These are phyloP conservation scores for Nothophytophthora sp. DNA, from an alignment of 352 stramenopile genomes.

Conservation along the genomic window DNA sequence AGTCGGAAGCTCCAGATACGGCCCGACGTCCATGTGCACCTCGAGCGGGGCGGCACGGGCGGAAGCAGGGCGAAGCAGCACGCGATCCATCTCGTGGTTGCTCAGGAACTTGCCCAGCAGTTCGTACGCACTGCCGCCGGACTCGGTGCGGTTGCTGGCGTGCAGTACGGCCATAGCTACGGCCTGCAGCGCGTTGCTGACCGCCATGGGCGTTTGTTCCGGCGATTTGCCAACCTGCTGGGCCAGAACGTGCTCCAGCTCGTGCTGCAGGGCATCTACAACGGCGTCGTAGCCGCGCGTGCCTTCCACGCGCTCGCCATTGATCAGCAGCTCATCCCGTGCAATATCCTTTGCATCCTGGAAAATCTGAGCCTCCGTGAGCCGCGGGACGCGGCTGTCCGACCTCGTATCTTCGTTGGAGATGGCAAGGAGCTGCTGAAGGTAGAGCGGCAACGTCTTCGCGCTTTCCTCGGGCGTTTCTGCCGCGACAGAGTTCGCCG, in stretches of 20 bases:
- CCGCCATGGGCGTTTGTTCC: slow-evolving; percentile 29
- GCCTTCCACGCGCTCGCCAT: slow-evolving; percentile 47
- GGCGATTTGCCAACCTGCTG: slow-evolving; percentile 27
- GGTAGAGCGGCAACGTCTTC: slow-evolving; percentile 22
- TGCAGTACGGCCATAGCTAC: slow-evolving; percentile 33
- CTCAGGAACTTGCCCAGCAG: slow-evolving; percentile 62
- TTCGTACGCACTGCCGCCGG: slow-evolving; percentile 69
- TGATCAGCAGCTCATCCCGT: slow-evolving; percentile 74
- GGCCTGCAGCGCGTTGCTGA: slow-evolving; percentile 34
- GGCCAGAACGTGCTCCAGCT: slow-evolving; percentile 40
- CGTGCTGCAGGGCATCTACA: slow-evolving; percentile 43
- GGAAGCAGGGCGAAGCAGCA: slow-evolving; percentile 69
- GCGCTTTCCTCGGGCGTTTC: no score
- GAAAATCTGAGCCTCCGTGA: slow-evolving; percentile 62
- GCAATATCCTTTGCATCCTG: slow-evolving; percentile 84
- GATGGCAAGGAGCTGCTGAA: slow-evolving; percentile 36
- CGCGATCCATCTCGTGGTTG: slow-evolving; percentile 47
- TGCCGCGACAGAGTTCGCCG: no score
- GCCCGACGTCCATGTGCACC: slow-evolving; percentile 59
- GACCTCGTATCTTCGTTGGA: slow-evolving; percentile 4
- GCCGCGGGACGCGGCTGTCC: slow-evolving; percentile 10
- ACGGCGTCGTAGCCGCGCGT: slow-evolving; percentile 63
- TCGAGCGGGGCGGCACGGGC: slow-evolving; percentile 58
- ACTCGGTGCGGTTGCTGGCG: slow-evolving; percentile 82
- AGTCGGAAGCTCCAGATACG: slow-evolving; percentile 34